Evolutionary conservation across 257 asterid species (phyloP).

Genomic region (Solanum pennellii): DNA sequence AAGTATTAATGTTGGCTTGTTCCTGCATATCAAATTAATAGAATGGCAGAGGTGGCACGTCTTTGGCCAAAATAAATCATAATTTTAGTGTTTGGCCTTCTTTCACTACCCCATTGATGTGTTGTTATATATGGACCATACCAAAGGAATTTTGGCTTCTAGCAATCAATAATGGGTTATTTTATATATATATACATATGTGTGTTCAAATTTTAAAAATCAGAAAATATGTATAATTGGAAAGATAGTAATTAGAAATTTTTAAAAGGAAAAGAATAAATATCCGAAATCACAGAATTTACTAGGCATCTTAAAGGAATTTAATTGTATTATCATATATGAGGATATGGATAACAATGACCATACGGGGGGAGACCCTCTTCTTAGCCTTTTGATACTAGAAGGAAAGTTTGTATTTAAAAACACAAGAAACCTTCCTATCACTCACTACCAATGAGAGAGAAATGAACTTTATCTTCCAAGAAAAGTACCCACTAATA

Average conservation of each 20-base stretch:
- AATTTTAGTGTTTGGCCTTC: not conserved
- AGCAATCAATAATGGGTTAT: not conserved
- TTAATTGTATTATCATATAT: too few relatives aligned
- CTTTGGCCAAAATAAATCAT: not conserved
- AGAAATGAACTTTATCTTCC: not conserved
- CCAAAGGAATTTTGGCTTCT: not conserved
- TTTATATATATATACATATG: too few relatives aligned
- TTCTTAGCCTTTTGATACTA: not conserved
- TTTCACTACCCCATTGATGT: not conserved
- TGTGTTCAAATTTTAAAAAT: too few relatives aligned
- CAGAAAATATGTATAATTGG: not conserved
- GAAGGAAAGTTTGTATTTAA: not conserved
- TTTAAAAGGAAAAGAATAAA: too few relatives aligned
- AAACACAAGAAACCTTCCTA: not conserved
- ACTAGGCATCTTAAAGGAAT: not conserved
- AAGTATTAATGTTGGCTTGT: not conserved
- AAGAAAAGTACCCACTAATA: too few relatives aligned
- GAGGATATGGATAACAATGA: too few relatives aligned
- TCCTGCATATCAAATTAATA: not conserved
- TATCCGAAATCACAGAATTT: not conserved
- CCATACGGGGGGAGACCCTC: not conserved
- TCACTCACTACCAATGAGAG: not conserved
- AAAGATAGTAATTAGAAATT: not conserved
- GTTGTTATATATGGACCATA: not conserved
- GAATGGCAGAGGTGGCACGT: not conserved